These are phyloP conservation scores for Penicillium janthinellum DNA, from an alignment of 2,329 filamentous ascomycete species.

Conservation along the genomic window DNA sequence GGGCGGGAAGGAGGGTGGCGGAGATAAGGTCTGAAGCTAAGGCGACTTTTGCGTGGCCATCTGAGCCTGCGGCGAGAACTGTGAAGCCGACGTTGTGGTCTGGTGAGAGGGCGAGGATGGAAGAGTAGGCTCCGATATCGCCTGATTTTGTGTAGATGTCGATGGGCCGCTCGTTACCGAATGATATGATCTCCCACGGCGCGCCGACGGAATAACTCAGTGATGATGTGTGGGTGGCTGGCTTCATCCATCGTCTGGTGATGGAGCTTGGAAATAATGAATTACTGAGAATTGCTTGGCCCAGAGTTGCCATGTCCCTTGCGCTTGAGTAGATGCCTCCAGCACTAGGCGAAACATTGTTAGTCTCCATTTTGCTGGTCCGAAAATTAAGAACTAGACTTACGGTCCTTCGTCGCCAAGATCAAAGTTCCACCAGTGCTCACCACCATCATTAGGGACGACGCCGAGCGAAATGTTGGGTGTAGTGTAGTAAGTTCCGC, in stretches of 20 bases:
- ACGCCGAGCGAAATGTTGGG: constrained; percentile 27
- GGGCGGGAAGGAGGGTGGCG: constrained; percentile 16
- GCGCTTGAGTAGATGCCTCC: constrained; percentile 51
- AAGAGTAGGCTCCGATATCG: constrained; percentile 28
- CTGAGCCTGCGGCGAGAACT: constrained; percentile 23
- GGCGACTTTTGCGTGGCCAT: constrained; percentile 9
- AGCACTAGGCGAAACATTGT: constrained; percentile 24
- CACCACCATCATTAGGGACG: constrained; percentile 37
- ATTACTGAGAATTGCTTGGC: constrained; percentile 8
- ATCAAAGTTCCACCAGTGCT: constrained; percentile 39
- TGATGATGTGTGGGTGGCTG: constrained; percentile 5
- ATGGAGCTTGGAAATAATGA: not conserved
- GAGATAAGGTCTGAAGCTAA: constrained; percentile 21
- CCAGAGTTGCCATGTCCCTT: constrained; percentile 40
- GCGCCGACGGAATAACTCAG: constrained; percentile 4
- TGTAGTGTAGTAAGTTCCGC: constrained; percentile 33
- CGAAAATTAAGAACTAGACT: constrained; percentile 14
- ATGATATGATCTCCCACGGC: constrained; percentile 10
- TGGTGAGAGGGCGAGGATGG: constrained; percentile 27
- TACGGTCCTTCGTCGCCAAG: constrained; percentile 47
- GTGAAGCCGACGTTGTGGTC: constrained; percentile 31
- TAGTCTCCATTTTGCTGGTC: not conserved
- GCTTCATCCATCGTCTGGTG: constrained; percentile 10
- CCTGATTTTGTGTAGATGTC: constrained; percentile 25
- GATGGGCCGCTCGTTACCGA: constrained; percentile 1